Conservation (phyloP, 2,329 filamentous ascomycete species). For the Plenodomus lindquistii region DNA sequence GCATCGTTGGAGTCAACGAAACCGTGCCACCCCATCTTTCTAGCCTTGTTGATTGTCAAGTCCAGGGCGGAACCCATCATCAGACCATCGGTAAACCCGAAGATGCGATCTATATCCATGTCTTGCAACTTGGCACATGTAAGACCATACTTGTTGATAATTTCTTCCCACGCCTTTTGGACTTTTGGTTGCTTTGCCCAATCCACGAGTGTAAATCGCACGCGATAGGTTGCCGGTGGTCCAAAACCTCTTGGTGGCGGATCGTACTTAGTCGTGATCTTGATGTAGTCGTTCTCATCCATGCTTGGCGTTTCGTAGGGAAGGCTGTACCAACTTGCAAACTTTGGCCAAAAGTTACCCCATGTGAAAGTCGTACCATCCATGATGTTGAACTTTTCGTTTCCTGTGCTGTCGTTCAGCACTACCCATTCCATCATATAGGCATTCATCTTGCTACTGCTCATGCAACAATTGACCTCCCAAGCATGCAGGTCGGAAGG, state of each 20-base stretch:
- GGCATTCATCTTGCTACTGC: conserved; percentile 53
- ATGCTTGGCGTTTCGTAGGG: conserved; percentile 39
- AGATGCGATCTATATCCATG: conserved; percentile 51
- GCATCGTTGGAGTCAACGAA: conserved; percentile 52
- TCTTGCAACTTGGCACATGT: conserved; percentile 45
- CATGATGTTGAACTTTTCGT: conserved; percentile 56
- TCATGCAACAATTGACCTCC: conserved; percentile 50
- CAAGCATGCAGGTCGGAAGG: conserved; percentile 51
- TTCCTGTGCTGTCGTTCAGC: conserved; percentile 45
- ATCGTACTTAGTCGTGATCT: conserved; percentile 27
- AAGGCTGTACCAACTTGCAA: conserved; percentile 52
- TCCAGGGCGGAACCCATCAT: conserved; percentile 35
- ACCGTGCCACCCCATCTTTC: conserved; percentile 53
- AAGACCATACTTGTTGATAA: conserved; percentile 49
- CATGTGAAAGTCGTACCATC: conserved; percentile 54
- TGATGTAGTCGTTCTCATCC: conserved; percentile 11
- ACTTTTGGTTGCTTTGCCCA: conserved; percentile 54
- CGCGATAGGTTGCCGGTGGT: conserved; percentile 44
- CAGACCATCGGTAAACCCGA: conserved; percentile 51
- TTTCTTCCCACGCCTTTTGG: conserved; percentile 50
- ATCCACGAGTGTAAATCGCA: conserved; percentile 48
- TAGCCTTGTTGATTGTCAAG: conserved; percentile 51
- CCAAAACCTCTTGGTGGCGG: conserved; percentile 48
- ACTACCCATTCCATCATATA: conserved; percentile 59
- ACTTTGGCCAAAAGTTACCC: conserved; percentile 54